phyloP scores from a whole-genome alignment of 2,329 filamentous ascomycete species.

The Fusarium marasasianum region DNA sequence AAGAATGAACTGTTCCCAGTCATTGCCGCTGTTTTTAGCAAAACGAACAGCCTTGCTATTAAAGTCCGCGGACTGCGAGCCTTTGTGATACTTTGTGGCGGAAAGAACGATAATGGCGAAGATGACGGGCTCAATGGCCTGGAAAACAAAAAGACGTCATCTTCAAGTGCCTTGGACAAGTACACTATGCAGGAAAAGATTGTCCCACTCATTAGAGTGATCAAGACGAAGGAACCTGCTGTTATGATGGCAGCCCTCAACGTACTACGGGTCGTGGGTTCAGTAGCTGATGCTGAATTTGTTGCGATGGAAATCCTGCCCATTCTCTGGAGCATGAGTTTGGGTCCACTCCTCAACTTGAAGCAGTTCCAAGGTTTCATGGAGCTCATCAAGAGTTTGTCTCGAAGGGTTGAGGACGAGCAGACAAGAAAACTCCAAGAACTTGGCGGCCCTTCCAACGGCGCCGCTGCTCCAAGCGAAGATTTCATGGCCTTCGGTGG shows the following conservation, averaged over 20 bases:
- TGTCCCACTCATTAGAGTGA: slow-evolving; percentile 85
- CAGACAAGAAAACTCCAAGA: slow-evolving; percentile 90
- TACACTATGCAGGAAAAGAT: slow-evolving; percentile 99
- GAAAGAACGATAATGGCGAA: slow-evolving; percentile 60
- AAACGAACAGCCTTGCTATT: slow-evolving; percentile 91
- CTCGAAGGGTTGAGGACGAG: slow-evolving; percentile 84
- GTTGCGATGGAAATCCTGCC: slow-evolving; percentile 91
- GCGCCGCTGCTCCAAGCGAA: slow-evolving; percentile 62
- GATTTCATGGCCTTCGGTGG: slow-evolving; percentile 78
- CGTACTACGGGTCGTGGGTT: slow-evolving; percentile 85
- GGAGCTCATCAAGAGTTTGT: slow-evolving; percentile 84
- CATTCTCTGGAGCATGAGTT: slow-evolving; percentile 88
- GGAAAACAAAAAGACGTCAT: slow-evolving; percentile 69
- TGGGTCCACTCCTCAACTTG: slow-evolving; percentile 88
- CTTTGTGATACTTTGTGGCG: slow-evolving; percentile 89
- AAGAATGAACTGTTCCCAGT: slow-evolving; percentile 97
- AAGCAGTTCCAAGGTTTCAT: slow-evolving; percentile 91
- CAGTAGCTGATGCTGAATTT: slow-evolving; percentile 86
- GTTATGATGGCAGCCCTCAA: slow-evolving; percentile 95
- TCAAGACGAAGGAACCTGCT: slow-evolving; percentile 97
- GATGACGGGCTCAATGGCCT: slow-evolving; percentile 82
- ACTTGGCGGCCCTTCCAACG: slow-evolving; percentile 69
- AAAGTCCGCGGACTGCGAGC: slow-evolving; percentile 93
- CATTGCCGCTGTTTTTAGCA: slow-evolving; percentile 88
- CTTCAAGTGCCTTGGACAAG: slow-evolving; percentile 88